Base-by-base conservation (phyloP, 164 flowering plant genomes). In the Magnolia officinalis region DNA sequence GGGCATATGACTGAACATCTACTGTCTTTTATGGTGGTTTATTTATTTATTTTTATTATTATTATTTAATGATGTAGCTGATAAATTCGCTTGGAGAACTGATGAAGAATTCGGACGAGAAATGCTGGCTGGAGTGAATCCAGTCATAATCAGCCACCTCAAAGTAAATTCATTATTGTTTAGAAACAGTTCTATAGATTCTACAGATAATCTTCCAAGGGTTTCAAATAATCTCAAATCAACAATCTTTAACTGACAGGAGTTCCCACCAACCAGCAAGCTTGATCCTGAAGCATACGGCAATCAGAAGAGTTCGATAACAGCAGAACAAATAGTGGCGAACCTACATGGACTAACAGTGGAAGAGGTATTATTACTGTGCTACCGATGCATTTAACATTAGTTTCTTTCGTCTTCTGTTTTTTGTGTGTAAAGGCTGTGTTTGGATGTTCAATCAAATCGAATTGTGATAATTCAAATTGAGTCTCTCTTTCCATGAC, bases 51-150 rank as follows among this genome's bases (percentile, higher is more conserved):
- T 52, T 52, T 7, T 52, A 26, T 26, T 26, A 24, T 24, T 24
- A 8, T 23, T 29, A 11, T 67, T 67, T 10, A 67, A 67, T 55
- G 58, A n/a, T 79, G 72, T 88, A 95, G 98, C 75, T 78, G 86
- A 88, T 72, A 88, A 74, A 75, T 75, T 88, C 66, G 97, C 98
- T 13, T 93, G 99, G 99, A 93, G 96, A 81, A 86, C 96, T 19
- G 98, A 96, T 76, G 96, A 91, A 85, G 99, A 96, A 78, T 96
- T 93, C 76, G 95, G 75, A 5, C 78, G 97, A 61, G 97, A 96
- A 84, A 96, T 90, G 98, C 90, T 96, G 1, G 98, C 99, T 13
- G 99, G 99, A 81, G 83, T 93, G 74, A 93, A 92, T 79, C 99
- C 99, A 52, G 90, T 93, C 51, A 55, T 79, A 70, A 91, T 96